A percentile compares a stretch with the other conserved stretches of the same genome.
These are phyloP conservation scores for Cucurbita pepo DNA, from an alignment of 306 rosid species.

Conservation along the genomic window DNA sequence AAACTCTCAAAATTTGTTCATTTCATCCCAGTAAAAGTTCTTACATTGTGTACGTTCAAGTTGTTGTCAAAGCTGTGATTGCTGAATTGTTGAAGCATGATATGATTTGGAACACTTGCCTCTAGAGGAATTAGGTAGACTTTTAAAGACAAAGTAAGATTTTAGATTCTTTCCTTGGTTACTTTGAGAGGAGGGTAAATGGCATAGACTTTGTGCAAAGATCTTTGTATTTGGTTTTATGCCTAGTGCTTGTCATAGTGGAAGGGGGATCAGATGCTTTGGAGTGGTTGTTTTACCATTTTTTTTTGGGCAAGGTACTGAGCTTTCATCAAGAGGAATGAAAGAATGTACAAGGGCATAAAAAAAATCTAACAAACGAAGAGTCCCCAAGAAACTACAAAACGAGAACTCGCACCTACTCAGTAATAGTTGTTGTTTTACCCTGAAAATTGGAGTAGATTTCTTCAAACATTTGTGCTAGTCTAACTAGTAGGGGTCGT, in stretches of 20 bases:
- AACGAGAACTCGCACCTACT: no score
- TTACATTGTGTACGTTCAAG: background rate
- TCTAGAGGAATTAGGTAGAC: background rate
- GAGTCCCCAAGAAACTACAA: no score
- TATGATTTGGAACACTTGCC: background rate
- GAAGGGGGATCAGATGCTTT: background rate
- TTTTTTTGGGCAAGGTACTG: no score
- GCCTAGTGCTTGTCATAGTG: background rate
- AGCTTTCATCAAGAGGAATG: no score
- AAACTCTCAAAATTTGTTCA: background rate
- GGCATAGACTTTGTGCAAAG: background rate
- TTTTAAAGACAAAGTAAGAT: background rate
- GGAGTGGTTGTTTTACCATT: background rate
- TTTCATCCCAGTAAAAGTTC: background rate
- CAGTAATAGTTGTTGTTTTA: background rate
- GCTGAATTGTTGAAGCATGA: background rate
- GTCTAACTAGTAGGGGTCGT: background rate
- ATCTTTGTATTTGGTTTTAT: background rate
- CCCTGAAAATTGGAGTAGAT: background rate
- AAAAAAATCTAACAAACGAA: no score
- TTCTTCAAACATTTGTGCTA: background rate
- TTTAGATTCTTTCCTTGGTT: background rate
- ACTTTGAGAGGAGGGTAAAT: background rate
- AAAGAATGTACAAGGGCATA: no score
- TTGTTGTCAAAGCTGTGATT: background rate